Base-by-base conservation (phyloP, 192 early-diverging fungal species). In the Gigaspora rosea region DNA sequence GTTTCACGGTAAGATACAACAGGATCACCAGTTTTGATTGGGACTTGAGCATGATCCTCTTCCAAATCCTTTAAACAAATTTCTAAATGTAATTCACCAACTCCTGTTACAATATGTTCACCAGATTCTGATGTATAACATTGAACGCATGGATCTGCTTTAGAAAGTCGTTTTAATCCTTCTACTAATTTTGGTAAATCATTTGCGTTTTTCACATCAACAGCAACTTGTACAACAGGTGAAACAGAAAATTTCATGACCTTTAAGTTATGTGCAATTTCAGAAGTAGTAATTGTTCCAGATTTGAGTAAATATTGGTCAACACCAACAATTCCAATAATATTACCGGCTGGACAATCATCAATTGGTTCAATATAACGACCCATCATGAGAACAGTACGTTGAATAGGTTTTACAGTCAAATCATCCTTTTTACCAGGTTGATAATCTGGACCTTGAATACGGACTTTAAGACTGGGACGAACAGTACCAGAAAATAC, bases 211-310 rank as follows among this genome's bases (percentile, higher is more conserved):
- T 96, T 97, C 87, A 91, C 90, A 71, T 97, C 96, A 81, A 99
- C 97, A 76, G 97, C 95, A 65, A 98, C 91, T 83, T 91, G 90
- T 73, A 99, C 96, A 89, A 98, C 96, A 80, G 97, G 97, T 33
- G 97, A 98, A 80, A 98, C 96, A 68, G 96, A 97, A 93, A 98
- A 99, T 90, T 97, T 97, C 97, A 99, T 98, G 88, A 99, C 96
- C 89, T 92, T 95, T 89, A 98, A 85, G 92, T 98, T 98, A 92
- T 99, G 94, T 71, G 96, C 95, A 79, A 87, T 85, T 58, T 97
- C 96, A 33, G 88, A 92, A 71, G 97, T 98, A 78, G 96, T 96
- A n/a, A 78, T 78, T 11, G 77, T 78, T 61, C 77, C 97, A 72
- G 96, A 96, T 92, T 99, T 99, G 86, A 98, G 92, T 90, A 99